These are phyloP conservation scores for Cucumis cinereus DNA, from an alignment of 306 rosid genomes.

Conservation along the genomic window DNA sequence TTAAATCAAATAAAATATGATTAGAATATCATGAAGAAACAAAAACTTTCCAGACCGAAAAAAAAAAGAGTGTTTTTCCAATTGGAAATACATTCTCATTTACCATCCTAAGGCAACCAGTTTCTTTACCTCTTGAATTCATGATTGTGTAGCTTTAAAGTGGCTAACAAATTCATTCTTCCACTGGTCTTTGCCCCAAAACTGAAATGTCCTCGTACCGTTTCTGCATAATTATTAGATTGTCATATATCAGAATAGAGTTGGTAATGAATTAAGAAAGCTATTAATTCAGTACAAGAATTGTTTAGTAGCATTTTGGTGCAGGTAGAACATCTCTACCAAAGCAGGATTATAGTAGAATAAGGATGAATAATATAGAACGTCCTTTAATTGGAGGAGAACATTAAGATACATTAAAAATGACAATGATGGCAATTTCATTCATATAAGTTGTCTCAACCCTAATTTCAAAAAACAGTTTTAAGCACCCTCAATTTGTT, in stretches of 20 bases:
- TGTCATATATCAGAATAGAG: not conserved
- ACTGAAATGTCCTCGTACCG: conserved; percentile 47
- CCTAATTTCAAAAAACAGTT: not conserved
- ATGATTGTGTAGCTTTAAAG: not conserved
- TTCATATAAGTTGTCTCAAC: not conserved
- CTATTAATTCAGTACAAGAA: not conserved
- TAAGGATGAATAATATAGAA: not conserved
- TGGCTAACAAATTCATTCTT: conserved; percentile 18
- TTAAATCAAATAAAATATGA: not conserved
- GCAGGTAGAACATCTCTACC: not conserved
- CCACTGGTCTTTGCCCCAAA: conserved; percentile 46
- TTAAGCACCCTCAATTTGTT: not conserved
- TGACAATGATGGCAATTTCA: not conserved
- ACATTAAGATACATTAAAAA: not conserved
- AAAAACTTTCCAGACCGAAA: not conserved
- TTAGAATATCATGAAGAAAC: conserved; percentile 5
- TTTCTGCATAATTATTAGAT: conserved; percentile 25
- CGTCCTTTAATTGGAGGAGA: not conserved
- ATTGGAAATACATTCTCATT: not conserved
- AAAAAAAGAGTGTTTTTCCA: not conserved
- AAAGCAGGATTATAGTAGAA: not conserved
- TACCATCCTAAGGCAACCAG: not conserved
- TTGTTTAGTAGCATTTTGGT: not conserved
- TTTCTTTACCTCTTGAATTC: not conserved
- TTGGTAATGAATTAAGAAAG: not conserved